phyloP scores from a whole-genome alignment of 805 yeast genomes.

The Wickerhamia fluorescens region DNA sequence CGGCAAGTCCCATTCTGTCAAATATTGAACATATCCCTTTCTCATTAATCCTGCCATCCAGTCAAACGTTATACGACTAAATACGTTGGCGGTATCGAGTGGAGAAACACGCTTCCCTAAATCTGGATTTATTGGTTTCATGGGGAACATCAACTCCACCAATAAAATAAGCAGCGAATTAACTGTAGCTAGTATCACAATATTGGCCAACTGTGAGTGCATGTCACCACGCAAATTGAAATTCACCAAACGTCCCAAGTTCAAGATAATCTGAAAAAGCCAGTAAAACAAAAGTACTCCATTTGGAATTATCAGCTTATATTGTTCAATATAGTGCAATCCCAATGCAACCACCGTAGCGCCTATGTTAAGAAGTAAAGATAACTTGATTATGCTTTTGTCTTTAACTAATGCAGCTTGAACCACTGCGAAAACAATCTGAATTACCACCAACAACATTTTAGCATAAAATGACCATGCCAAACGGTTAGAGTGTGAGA shows the following conservation, averaged over 20 bases:
- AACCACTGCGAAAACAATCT: slow-evolving; percentile 29
- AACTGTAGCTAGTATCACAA: slow-evolving; percentile 16
- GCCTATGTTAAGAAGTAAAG: slow-evolving; percentile 21
- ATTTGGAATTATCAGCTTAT: slow-evolving; percentile 56
- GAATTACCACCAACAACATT: slow-evolving; percentile 30
- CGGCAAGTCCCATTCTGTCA: slow-evolving; percentile 65
- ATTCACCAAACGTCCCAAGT: slow-evolving; percentile 38
- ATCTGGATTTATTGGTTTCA: slow-evolving; percentile 10
- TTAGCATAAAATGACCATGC: slow-evolving; percentile 38
- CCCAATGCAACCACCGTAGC: slow-evolving; percentile 46
- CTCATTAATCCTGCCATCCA: slow-evolving; percentile 90
- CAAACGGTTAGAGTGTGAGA: slow-evolving; percentile 22
- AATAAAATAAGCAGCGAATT: slow-evolving; percentile 35
- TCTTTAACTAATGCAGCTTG: slow-evolving; percentile 10
- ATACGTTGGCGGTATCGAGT: slow-evolving; percentile 46
- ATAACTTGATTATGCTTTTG: slow-evolving; percentile 18
- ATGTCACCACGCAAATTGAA: slow-evolving; percentile 26
- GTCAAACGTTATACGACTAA: slow-evolving; percentile 70
- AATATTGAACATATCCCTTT: slow-evolving; percentile 59
- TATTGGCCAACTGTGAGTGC: slow-evolving; percentile 38
- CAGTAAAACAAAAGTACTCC: slow-evolving; percentile 70
- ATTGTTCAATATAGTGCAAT: slow-evolving; percentile 67
- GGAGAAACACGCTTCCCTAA: slow-evolving; percentile 25
- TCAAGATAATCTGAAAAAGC: slow-evolving; percentile 50
- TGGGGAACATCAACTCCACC: slow-evolving; percentile 39